phyloP scores from a whole-genome alignment of 2,329 filamentous ascomycete genomes.

The Pestalotiopsis sp. region DNA sequence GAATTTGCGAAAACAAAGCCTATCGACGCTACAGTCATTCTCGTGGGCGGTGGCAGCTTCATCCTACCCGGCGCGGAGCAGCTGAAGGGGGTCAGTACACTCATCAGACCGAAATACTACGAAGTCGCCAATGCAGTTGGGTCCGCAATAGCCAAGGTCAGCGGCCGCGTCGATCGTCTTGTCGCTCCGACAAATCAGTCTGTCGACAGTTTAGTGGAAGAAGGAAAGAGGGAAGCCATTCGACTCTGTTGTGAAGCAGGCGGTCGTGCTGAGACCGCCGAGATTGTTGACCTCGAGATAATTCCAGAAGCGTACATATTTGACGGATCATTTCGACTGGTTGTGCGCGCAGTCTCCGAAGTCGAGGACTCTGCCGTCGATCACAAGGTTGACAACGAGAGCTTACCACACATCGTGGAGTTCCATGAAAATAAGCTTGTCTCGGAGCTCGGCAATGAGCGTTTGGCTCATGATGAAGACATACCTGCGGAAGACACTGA shows the following conservation, averaged over 20 bases:
- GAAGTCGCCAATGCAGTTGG: slow-evolving; percentile 8
- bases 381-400: no score
- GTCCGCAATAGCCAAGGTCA: not conserved
- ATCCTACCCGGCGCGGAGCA: not conserved
- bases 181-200: not conserved
- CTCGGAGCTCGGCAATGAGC: not conserved
- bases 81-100: not conserved
- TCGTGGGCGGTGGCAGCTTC: slow-evolving; percentile 63
- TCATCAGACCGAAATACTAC: not conserved
- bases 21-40: slow-evolving; percentile 59
- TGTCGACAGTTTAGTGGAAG: not conserved
- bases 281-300: not conserved
- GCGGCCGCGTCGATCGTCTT: not conserved
- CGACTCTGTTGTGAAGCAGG: not conserved
- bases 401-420: not conserved
- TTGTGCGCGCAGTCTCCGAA: not conserved
- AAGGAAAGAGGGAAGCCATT: not conserved
- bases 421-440: not conserved
- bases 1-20: slow-evolving; percentile 67
- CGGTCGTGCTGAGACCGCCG: not conserved
- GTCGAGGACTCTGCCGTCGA: not conserved
- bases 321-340: not conserved
- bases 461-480: not conserved
- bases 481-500: not conserved
- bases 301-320: not conserved